phyloP scores from a whole-genome alignment of 257 asterid species.

The Dorcoceras hygrometricum region DNA sequence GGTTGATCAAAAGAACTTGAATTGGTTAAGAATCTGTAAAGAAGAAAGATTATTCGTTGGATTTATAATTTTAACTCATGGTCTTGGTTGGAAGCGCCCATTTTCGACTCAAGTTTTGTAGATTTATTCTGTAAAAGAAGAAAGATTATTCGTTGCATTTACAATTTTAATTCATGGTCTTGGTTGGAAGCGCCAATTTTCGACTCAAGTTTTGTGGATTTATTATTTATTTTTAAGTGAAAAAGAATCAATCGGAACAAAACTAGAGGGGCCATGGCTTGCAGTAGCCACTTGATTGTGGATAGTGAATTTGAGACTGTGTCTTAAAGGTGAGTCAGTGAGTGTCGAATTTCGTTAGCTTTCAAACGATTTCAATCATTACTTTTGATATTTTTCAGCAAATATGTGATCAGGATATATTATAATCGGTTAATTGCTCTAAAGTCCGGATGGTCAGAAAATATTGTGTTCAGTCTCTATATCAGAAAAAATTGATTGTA shows the following conservation, averaged over 20 bases:
- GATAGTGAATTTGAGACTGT: constrained; percentile 35
- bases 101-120: constrained; percentile 20
- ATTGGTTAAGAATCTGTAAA: neutral
- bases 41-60: constrained; percentile 11
- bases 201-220: constrained; percentile 7
- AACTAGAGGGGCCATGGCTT: constrained; percentile 13
- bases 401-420: too few relatives aligned
- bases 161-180: constrained; percentile 27
- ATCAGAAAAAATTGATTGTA: too few relatives aligned
- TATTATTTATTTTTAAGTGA: constrained; percentile 17
- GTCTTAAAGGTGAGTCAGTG: constrained; percentile 17
- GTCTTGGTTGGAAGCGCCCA: constrained; percentile 30
- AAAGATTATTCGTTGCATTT: constrained; percentile 3
- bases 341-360: neutral
- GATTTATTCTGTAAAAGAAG: too few relatives aligned
- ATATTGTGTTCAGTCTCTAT: too few relatives aligned
- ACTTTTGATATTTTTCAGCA: neutral
- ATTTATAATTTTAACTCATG: constrained; percentile 23
- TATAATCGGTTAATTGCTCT: too few relatives aligned
- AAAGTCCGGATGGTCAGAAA: too few relatives aligned
- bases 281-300: constrained; percentile 34
- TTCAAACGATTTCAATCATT: neutral
- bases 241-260: constrained; percentile 23
- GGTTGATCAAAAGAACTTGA: neutral
- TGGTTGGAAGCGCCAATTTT: constrained; percentile 32